phyloP scores from a whole-genome alignment of 2,329 filamentous ascomycete species.

The Chaetoscypha palmicola region DNA sequence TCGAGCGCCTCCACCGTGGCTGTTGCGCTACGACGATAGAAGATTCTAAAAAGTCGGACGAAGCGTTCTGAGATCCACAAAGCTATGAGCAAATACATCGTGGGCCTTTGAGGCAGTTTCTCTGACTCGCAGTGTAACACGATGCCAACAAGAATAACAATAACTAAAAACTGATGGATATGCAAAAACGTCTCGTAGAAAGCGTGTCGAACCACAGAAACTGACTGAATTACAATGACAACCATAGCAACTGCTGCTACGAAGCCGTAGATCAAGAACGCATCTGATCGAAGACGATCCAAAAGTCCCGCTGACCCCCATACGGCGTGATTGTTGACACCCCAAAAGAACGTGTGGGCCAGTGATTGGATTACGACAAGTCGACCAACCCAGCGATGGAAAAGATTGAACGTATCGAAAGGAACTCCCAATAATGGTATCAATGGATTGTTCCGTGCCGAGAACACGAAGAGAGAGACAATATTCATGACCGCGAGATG shows the following conservation, averaged over 20 bases:
- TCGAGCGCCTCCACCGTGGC: slow-evolving; percentile 68
- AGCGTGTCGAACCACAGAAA: slow-evolving; percentile 63
- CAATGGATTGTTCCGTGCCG: slow-evolving; percentile 69
- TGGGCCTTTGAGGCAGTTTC: slow-evolving; percentile 46
- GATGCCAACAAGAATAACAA: slow-evolving; percentile 51
- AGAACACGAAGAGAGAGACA: slow-evolving; percentile 64
- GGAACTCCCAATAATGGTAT: slow-evolving; percentile 63
- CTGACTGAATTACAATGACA: slow-evolving; percentile 56
- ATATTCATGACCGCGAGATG: slow-evolving; percentile 66
- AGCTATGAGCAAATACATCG: slow-evolving; percentile 53
- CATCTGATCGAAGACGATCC: slow-evolving; percentile 31
- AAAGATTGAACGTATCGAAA: slow-evolving; percentile 73
- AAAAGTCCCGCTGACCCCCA: slow-evolving; percentile 42
- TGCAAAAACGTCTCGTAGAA: slow-evolving; percentile 73
- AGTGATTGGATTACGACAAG: slow-evolving; percentile 63
- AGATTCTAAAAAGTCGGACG: slow-evolving; percentile 49
- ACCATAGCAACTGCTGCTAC: slow-evolving; percentile 30
- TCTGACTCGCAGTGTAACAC: slow-evolving; percentile 57
- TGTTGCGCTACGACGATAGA: slow-evolving; percentile 60
- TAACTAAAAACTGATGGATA: slow-evolving; percentile 57
- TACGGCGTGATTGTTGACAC: slow-evolving; percentile 36
- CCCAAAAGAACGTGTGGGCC: slow-evolving; percentile 56
- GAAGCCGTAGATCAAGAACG: slow-evolving; percentile 48
- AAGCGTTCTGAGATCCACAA: slow-evolving; percentile 60
- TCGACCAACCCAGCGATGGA: slow-evolving; percentile 72